Evolutionary conservation across 2,329 filamentous ascomycete genomes (phyloP).

Genomic region (Curvularia lunata): DNA sequence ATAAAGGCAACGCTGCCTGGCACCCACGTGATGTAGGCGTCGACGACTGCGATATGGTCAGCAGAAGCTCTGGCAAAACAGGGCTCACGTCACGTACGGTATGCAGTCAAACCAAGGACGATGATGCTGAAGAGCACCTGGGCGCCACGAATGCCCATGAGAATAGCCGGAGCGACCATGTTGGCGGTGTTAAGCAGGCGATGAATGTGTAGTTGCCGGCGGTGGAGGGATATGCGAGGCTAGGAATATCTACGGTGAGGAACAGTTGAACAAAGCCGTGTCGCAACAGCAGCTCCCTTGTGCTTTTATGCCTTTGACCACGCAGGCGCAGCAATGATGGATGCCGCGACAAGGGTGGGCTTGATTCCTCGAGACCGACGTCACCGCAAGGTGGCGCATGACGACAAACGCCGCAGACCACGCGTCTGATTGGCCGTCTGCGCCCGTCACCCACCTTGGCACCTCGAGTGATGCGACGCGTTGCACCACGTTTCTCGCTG

Average conservation of each 20-base stretch:
- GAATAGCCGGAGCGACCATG: constrained; percentile 47
- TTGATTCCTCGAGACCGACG: constrained; percentile 15
- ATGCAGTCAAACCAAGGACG: constrained; percentile 77
- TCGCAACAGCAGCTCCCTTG: constrained; percentile 12
- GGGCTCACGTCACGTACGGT: constrained; percentile 61
- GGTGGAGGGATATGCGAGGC: background rate
- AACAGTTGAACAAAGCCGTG: constrained; percentile 2
- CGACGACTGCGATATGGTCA: constrained; percentile 51
- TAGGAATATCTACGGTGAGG: background rate
- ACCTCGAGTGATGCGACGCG: constrained; percentile 17
- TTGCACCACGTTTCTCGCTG: constrained; percentile 12
- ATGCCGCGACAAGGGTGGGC: constrained; percentile 22
- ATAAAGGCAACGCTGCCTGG: constrained; percentile 74
- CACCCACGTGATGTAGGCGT: constrained; percentile 54
- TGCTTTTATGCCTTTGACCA: constrained; percentile 24
- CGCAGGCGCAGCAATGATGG: constrained; percentile 25
- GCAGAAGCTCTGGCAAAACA: background rate
- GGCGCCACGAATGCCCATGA: constrained; percentile 69
- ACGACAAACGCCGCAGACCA: constrained; percentile 7
- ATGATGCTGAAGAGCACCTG: constrained; percentile 76
- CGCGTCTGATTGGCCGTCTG: constrained; percentile 21
- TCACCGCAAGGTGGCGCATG: constrained; percentile 26
- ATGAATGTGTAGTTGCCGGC: constrained; percentile 3
- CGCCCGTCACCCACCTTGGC: constrained; percentile 1
- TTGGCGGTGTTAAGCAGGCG: constrained; percentile 11